phyloP scores from a whole-genome alignment of 306 rosid species.

The Echinosophora koreensis region DNA sequence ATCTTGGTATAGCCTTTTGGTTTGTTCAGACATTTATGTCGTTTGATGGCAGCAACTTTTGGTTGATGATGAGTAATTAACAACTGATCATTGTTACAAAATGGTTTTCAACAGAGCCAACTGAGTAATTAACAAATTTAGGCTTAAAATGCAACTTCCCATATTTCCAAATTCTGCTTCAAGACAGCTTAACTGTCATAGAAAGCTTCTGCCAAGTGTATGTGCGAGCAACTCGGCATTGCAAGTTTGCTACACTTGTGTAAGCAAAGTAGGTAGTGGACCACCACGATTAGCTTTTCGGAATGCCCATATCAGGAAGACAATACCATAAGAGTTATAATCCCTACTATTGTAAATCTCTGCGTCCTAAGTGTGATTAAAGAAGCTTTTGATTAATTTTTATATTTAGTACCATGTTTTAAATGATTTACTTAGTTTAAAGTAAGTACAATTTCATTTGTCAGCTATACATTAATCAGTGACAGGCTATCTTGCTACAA shows the following conservation, averaged over 20 bases:
- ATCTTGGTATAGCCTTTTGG: slow-evolving; percentile 1
- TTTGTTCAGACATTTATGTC: slow-evolving; percentile 21
- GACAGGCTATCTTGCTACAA: slow-evolving; percentile 44
- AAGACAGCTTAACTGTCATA: slow-evolving; percentile 22
- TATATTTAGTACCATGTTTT: not conserved
- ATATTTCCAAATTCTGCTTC: slow-evolving; percentile 14
- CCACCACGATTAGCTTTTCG: not conserved
- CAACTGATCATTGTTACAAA: not conserved
- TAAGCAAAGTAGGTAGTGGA: slow-evolving; percentile 9
- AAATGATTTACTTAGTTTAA: slow-evolving; percentile 30
- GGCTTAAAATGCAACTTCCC: not conserved
- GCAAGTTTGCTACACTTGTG: too few species aligned
- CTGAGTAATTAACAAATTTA: not conserved
- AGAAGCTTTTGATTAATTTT: slow-evolving; percentile 26
- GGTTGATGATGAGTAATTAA: slow-evolving; percentile 36
- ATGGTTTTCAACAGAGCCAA: slow-evolving; percentile 14
- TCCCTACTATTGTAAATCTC: slow-evolving; percentile 5
- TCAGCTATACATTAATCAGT: slow-evolving; percentile 39
- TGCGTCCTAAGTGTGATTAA: slow-evolving; percentile 24
- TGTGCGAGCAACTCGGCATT: slow-evolving; percentile 18
- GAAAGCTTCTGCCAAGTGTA: slow-evolving; percentile 25
- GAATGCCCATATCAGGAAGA: slow-evolving; percentile 26
- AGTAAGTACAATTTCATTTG: slow-evolving; percentile 40
- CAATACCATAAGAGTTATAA: not conserved
- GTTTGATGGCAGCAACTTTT: slow-evolving; percentile 20